Evolutionary conservation across 192 early-diverging fungal species (phyloP), one percentile per base, ranked within the genome.

Genomic region (Oehlia diaphana): DNA sequence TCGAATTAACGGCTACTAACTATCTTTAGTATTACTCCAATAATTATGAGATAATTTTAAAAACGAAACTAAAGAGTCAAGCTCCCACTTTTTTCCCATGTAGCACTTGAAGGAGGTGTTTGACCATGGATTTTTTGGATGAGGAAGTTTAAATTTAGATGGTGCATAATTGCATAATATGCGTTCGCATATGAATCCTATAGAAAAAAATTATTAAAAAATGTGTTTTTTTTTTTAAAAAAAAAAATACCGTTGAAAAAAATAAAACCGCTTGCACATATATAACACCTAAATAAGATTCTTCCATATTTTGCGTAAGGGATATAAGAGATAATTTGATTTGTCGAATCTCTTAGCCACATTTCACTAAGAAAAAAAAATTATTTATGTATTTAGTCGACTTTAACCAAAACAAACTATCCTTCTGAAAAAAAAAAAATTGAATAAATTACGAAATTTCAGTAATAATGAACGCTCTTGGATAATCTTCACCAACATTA

Each of bases 271-370:
- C 72, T 14, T 73, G 72, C 47, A 73, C 31, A 50, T 42, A 31
- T 9, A 73, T 73, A 3, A 73, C 7, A 21, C 72, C 72, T 5
- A 73, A 44, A 13, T 73, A 19, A 73, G 26, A n/a, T 73, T 10
- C 33, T 53, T 58, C 21, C 72, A 28, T 35, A 5, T 14, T 44
- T 50, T 4, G 72, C 28, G 12, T 28, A 73, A 23, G 39, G 44
- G 4, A 53, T 28, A 58, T 73, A 73, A 13, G 72, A 44, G 23
- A 73, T 50, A 9, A 73, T 4, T 53, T 73, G 72, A 73, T 50
- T 73, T 28, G 92, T 84, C n/a, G 90, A 91, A 81, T 94, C 92
- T 44, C 92, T 88, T 9, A 93, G 84, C 92, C 92, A 94, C 87
- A 92, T 91, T 26, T 92, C 92, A 14, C 72, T 73, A 73, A 49